Base-by-base conservation (phyloP, 306 rosid genomes). In the Comarum palustre region DNA sequence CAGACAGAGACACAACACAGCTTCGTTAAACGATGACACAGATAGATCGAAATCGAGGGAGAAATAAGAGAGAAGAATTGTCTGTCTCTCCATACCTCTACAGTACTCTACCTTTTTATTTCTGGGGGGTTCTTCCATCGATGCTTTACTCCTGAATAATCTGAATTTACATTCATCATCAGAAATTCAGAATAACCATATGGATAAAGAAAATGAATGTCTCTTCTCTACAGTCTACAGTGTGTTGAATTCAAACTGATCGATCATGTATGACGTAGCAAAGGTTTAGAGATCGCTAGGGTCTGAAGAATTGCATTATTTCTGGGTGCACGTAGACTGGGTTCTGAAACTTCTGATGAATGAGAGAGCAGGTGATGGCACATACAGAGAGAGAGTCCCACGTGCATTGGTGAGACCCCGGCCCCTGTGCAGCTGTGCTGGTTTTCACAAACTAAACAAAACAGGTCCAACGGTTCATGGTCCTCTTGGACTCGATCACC, bases 391-490 rank as follows among this genome's bases (percentile, higher is more conserved):
- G 22, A 54, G 46, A 66, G 78, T 81, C 81, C 86, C 90, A 87
- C 96, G 93, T 87, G 87, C 79, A 87, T 75, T 29, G 24, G 58
- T n/a, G n/a, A 84, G 88, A 85, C 65, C 89, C 87, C 43, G 10
- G 12, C 43, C 43, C 78, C 79, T 80, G 85, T 77, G 82, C 77
- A 82, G 87, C 79, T 81, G 85, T 77, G 82, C 77, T 83, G 87
- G 88, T 86, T 77, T 90, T 41, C n/a, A 83, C 81, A 60, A 76
- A 84, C 87, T 84, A 84, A 31, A 75, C 91, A 82, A 82, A 79
- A 87, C 89, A 80, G 86, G 55, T 85, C 90, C 97, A 85, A 89
- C 90, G 91, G 89, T 84, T 87, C 81, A 82, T 76, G 81, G 74
- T 83, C 73, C 73, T 74, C 77, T 83, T 59, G 67, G 74, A 73